Evolutionary conservation across 352 stramenopile species (phyloP).

Genomic region (Pythium biforme): DNA sequence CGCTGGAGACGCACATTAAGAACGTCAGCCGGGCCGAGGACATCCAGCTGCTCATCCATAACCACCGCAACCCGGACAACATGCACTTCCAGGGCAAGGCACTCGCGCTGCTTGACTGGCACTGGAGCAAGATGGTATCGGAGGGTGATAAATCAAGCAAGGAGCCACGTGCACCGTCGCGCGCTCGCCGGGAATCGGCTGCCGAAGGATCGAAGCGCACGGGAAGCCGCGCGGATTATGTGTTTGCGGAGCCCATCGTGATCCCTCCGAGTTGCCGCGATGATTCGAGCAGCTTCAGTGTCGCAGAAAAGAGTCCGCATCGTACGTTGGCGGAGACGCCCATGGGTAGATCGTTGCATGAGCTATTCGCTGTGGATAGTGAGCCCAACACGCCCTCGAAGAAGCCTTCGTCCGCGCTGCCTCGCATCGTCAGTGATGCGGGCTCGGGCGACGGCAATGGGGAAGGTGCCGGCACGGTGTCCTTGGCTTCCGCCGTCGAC

Average conservation of each 20-base stretch:
- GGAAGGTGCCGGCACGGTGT: conserved; percentile 1
- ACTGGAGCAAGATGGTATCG: conserved; percentile 61
- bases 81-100: conserved; percentile 88
- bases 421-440: conserved; percentile 11
- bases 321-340: conserved; percentile 53
- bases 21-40: conserved; percentile 71
- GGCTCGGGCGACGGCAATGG: not conserved
- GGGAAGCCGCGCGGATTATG: conserved; percentile 1
- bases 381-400: conserved; percentile 26
- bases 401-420: conserved; percentile 7
- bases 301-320: conserved; percentile 36
- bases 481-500: conserved; percentile 21
- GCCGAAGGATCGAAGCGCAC: not conserved
- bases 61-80: conserved; percentile 79
- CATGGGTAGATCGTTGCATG: conserved; percentile 50
- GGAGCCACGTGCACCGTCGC: not conserved
- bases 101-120: conserved; percentile 82
- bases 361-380: conserved; percentile 47
- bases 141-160: conserved; percentile 26
- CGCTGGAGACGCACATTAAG: conserved; percentile 57
- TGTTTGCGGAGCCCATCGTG: conserved; percentile 22
- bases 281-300: not conserved
- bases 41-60: conserved; percentile 85
- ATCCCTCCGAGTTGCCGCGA: conserved; percentile 9
- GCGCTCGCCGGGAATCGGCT: not conserved